Conservation (phyloP, 1,284 basidiomycete genomes). For the Pseudozyma sp. region DNA sequence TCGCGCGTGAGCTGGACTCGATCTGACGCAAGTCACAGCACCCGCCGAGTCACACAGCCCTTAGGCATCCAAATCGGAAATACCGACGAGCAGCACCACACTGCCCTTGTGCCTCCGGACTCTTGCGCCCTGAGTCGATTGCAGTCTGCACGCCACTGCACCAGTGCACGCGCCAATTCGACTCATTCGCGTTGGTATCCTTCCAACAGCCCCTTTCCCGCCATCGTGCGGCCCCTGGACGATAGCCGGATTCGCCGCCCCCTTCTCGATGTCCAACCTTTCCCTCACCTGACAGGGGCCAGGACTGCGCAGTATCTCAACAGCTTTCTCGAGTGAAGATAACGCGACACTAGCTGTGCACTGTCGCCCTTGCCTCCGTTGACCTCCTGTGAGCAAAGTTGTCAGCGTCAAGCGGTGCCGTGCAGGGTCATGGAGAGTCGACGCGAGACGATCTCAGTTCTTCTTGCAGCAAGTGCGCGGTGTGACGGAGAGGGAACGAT, state of each 20-base stretch:
- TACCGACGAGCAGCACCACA: neutral
- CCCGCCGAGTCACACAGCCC: neutral
- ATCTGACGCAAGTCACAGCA: slow-evolving; percentile 8
- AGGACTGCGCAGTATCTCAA: no score
- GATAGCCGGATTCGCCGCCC: neutral
- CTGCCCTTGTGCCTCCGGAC: neutral
- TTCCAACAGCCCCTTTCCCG: slow-evolving; percentile 4
- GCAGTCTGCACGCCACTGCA: slow-evolving; percentile 10
- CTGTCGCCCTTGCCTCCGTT: no score
- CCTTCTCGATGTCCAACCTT: neutral
- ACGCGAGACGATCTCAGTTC: neutral
- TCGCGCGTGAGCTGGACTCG: slow-evolving; percentile 3
- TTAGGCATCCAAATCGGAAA: neutral
- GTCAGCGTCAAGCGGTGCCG: no score
- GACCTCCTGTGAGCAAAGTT: no score
- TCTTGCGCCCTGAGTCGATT: neutral
- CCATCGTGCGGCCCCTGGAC: slow-evolving; percentile 1
- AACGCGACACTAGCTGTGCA: no score
- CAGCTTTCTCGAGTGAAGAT: no score
- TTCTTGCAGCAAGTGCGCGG: slow-evolving; percentile 4
- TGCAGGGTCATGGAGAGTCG: no score
- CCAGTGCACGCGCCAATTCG: slow-evolving; percentile 4
- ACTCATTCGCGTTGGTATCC: neutral
- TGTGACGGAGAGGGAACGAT: neutral
- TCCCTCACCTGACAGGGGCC: no score